These are phyloP conservation scores for Globisporangium okanoganense DNA, from an alignment of 352 stramenopile species.

Conservation along the genomic window DNA sequence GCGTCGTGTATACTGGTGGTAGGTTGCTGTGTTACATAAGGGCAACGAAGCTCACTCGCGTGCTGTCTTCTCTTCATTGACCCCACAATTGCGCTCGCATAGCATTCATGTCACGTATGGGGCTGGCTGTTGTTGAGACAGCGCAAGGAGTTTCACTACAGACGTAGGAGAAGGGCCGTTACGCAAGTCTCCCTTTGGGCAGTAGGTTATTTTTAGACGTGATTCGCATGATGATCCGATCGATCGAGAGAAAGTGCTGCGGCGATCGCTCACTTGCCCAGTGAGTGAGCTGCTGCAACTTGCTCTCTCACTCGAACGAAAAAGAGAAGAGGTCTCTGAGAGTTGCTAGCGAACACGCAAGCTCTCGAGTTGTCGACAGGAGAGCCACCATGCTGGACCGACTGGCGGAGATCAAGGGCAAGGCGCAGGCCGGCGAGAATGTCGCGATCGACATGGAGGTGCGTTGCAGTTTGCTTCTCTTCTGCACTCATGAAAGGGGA, in stretches of 20 bases:
- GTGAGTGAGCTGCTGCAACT: not conserved
- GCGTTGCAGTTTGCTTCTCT: slow-evolving; percentile 3
- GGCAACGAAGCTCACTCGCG: not conserved
- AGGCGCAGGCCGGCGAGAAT: slow-evolving; percentile 21
- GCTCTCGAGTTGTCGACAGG: not conserved
- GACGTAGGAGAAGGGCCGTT: no score
- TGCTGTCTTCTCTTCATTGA: no score
- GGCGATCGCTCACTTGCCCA: no score
- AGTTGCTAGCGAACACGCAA: not conserved
- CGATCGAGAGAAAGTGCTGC: no score
- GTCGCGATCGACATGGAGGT: slow-evolving; percentile 72
- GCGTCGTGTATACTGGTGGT: not conserved
- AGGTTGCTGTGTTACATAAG: not conserved
- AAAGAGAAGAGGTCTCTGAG: not conserved
- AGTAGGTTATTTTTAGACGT: no score
- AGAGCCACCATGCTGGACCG: slow-evolving; percentile 52
- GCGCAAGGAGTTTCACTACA: no score
- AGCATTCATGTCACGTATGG: no score
- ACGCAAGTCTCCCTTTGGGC: no score
- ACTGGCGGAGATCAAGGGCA: slow-evolving; percentile 71
- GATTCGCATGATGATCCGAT: no score
- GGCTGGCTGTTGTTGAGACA: no score
- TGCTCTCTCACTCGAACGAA: not conserved
- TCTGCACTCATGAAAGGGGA: not conserved
- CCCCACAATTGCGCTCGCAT: no score